Evolutionary conservation across 179 eudicot species (phyloP), one percentile per base, ranked within the genome.

Genomic region (Beta macrorhiza): DNA sequence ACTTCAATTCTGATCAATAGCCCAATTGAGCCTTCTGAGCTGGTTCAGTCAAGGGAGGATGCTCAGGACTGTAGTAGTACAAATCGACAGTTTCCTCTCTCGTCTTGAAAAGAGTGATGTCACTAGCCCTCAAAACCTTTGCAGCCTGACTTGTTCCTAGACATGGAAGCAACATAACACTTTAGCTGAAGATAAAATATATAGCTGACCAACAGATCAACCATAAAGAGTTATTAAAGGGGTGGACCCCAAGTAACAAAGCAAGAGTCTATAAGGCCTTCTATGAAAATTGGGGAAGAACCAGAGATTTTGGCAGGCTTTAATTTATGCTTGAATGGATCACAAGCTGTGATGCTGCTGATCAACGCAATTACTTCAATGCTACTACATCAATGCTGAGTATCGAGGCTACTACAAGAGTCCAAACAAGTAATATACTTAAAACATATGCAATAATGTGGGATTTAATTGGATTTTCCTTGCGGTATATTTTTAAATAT

Each of bases 21-120:
- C 99, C 98, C 94, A 91, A 77, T 97, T 93, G 77, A 77, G 93
- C 97, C 88, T 88, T 88, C 79, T 91, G 93, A 67, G 99, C 98
- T 82, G 88, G 90, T 84, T 90, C 92, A 53, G 99, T 92, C 80
- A 92, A 82, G 71, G 98, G 95, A 73, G 99, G 95, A 83, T 90
- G 91, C 86, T 89, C 90, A 57, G 97, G 97, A 81, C 91, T 85
- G 84, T 83, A 81, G 80, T 70, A 87, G 67, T 75, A 87, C 85
- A 91, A 83, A 69, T 87, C 89, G 70, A 87, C 76, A 62, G 71
- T 84, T 85, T 92, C 97, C 29, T 95, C 97, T 51, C 91, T 91
- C 78, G 88, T 93, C 83, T 91, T 93, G 70, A 80, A 76, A 79
- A 91, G 87, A 22, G 92, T 86, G 73, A 95, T 83, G 44, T 95